Evolutionary conservation across 306 rosid genomes (phyloP).

Genomic region (Prunus fruticosa): DNA sequence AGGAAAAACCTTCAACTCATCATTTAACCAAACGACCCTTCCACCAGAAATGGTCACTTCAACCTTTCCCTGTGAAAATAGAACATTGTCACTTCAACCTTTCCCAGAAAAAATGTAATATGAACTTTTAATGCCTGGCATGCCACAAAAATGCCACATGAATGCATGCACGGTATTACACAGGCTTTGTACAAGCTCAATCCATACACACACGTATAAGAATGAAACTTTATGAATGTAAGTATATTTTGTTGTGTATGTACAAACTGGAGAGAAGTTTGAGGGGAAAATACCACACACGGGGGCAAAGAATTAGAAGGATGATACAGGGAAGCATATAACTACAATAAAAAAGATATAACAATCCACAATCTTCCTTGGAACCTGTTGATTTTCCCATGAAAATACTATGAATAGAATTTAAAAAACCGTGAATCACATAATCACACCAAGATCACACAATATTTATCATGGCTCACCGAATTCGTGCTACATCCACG

Average conservation of each 20-base stretch:
- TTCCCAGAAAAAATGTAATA: slow-evolving; percentile 47
- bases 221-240: neutral
- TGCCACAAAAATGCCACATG: neutral
- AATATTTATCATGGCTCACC: too few species aligned
- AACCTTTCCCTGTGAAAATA: slow-evolving; percentile 67
- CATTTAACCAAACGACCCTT: slow-evolving; percentile 86
- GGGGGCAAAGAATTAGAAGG: neutral
- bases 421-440: too few species aligned
- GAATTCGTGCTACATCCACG: too few species aligned
- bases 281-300: neutral
- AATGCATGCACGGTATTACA: neutral
- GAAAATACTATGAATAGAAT: neutral
- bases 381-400: neutral
- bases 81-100: slow-evolving; percentile 61
- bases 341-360: neutral
- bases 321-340: neutral
- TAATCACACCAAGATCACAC: too few species aligned
- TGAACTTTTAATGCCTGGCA: slow-evolving; percentile 11
- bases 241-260: neutral
- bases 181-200: neutral
- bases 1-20: slow-evolving; percentile 70
- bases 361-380: neutral
- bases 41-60: slow-evolving; percentile 93
- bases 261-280: neutral
- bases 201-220: neutral